Conservation (phyloP, 257 asterid genomes). For the Nicotiana benthamiana region DNA sequence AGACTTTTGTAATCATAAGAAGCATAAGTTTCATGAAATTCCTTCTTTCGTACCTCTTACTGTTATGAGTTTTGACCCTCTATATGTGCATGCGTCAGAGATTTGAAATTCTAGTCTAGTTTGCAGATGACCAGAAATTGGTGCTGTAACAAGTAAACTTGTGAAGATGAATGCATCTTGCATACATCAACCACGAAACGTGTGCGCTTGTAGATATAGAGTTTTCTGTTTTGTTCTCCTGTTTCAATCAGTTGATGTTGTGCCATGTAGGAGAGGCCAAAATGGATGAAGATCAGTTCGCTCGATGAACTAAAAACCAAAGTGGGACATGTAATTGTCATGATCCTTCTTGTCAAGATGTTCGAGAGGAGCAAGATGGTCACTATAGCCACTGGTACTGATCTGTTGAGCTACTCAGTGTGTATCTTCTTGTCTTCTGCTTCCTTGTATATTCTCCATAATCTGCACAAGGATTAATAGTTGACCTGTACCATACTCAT, state of each 20-base stretch:
- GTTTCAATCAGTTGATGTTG: background rate
- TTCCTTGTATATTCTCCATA: constrained; percentile 81
- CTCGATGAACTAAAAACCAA: constrained; percentile 88
- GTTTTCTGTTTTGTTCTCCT: background rate
- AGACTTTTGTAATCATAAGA: background rate
- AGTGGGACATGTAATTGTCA: constrained; percentile 92
- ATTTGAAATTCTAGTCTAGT: background rate
- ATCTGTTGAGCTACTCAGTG: constrained; percentile 69
- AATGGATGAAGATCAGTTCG: constrained; percentile 94
- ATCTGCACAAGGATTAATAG: constrained; percentile 56
- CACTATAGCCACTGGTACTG: constrained; percentile 73
- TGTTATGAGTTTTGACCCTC: background rate
- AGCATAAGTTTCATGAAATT: background rate
- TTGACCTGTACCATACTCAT: background rate
- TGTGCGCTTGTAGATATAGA: background rate
- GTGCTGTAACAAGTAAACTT: background rate
- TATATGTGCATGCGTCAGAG: background rate
- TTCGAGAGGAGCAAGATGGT: constrained; percentile 98
- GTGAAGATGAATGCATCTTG: background rate
- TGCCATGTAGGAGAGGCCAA: constrained; percentile 73
- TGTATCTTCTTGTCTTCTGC: constrained; percentile 90
- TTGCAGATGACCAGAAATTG: background rate
- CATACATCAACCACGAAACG: background rate
- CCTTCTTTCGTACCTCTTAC: background rate
- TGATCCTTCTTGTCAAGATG: constrained; percentile 97